Base-by-base conservation (phyloP, 208 protist species). In the Acanthamoeba royreba region DNA sequence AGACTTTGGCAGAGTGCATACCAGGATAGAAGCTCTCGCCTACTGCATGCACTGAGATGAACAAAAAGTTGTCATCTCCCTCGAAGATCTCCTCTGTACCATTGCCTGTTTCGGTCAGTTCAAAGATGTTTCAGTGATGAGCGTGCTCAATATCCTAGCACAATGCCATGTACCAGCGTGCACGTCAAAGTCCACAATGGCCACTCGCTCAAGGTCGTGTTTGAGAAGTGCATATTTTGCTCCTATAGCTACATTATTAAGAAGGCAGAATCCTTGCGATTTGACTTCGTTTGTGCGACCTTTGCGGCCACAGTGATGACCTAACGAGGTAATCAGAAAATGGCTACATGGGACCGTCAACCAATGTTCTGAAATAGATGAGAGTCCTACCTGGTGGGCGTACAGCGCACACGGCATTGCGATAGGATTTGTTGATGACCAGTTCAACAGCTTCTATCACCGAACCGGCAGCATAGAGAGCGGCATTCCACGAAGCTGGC, bases 171-270 rank as follows among this genome's bases (percentile, higher is more conserved):
- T 58, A 91, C 46, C 47, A 4, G 87, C 83, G 46, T 90, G 77
- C 17, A 66, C 69, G 45, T 95, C 95, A 87, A 95, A 95, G 53
- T 96, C 95, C 0, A 96, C 63, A 2, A 96, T 83, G 22, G 93
- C 93, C 53, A 96, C 92, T 40, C 93, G 72, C 15, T 69, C 15
- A n/a, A 95, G 93, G 15, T 87, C 74, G n/a, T 81, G 46, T 33
- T 83, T 93, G 1, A 94, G 38, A 3, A 86, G 55, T 0, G 95
- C 95, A 46, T 96, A 96, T n/a, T 93, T 94, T n/a, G 95, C 95
- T 42, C 95, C 95, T 22, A 95, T 89, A 13, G 94, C 95, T 0
- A 96, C 93, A 42, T 96, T 96, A 42, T 96, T 96, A 40, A 96
- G 83, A 13, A 96, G 43, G 61, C 95, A 96, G 40, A 94, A 96